These are phyloP conservation scores for Jacaranda mimosifolia DNA, from an alignment of 257 asterid species.

Conservation along the genomic window DNA sequence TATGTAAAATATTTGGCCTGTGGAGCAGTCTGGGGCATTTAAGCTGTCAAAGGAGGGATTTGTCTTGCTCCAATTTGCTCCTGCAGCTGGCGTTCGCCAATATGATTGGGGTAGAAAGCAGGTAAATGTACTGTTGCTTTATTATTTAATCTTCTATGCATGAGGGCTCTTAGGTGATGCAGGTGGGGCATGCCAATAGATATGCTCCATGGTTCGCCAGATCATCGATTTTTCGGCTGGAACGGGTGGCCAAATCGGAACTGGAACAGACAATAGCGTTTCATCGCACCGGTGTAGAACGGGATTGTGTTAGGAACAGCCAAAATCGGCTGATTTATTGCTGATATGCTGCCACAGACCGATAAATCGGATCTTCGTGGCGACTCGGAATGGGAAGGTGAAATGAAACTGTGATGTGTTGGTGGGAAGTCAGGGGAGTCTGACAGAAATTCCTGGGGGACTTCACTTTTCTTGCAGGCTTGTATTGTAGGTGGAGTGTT, in stretches of 20 bases:
- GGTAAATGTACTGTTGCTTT: slow-evolving; percentile 50
- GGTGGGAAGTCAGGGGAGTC: slow-evolving; percentile 48
- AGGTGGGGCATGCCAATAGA: not conserved
- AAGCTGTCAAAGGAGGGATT: slow-evolving; percentile 86
- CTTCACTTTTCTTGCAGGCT: slow-evolving; percentile 57
- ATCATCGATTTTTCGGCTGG: no score
- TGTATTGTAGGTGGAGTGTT: slow-evolving; percentile 37
- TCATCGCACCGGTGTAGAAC: no score
- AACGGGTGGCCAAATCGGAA: no score
- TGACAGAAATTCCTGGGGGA: slow-evolving; percentile 56
- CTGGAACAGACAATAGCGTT: no score
- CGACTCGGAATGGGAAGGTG: no score
- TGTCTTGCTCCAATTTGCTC: slow-evolving; percentile 91
- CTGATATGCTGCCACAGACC: no score
- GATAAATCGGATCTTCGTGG: no score
- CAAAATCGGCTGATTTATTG: no score
- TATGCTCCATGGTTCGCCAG: not conserved
- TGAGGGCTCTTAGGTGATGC: not conserved
- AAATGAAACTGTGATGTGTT: slow-evolving; percentile 29
- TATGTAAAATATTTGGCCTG: no score
- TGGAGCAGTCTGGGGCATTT: slow-evolving; percentile 88
- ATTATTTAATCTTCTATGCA: not conserved
- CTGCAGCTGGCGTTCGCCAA: slow-evolving; percentile 89
- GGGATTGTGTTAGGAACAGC: no score
- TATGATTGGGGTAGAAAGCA: slow-evolving; percentile 97